Evolutionary conservation across 768 basidiomycete genomes (phyloP), one percentile per base, ranked within the genome.

Genomic region (Fomitopsis pulvina): DNA sequence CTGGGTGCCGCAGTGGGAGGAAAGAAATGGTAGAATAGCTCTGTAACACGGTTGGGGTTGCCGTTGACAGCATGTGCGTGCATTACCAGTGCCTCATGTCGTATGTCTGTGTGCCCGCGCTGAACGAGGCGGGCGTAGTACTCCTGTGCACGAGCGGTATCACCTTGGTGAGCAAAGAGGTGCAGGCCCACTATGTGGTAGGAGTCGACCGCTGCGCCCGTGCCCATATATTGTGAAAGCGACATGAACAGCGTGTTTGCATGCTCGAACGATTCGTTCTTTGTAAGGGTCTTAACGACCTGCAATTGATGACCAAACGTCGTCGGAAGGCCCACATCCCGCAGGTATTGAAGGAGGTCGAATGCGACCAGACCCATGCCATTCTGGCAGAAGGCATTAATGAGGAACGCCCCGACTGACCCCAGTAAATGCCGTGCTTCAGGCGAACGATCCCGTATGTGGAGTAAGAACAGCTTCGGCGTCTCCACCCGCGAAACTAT

Each of bases 1-100:
- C 24, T 11, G 20, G 18, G 16, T 18, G 51, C 11, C 28, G 21
- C 25, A 14, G 21, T 7, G 10, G 20, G 29, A 4, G 57, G 77
- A 56, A 81, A 88, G 53, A 76, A 74, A 37, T 74, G 53, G 52
- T 78, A 59, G 64, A 89, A 91, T 25, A 79, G 60, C 38, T 68
- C 63, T 8, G 72, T 64, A 21, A 77, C 75, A 30, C 66, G 63
- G 18, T 69, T 60, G 1, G 64, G 63, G 32, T 68, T 65, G 12
- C 76, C 76, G 10, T 68, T 59, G 26, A 71, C 65, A 4, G 83
- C 82, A 59, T 80, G 72, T 0, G 76, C 72, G 52, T 80, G 77
- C 61, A 91, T 67, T 24, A 80, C 59, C 65, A 74, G 68, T n/a
- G 70, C 68, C 37, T 68, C 66, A 42, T 73, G 70, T 14, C 55